These are phyloP conservation scores for Colletotrichum brevisporum DNA, from an alignment of 2,329 filamentous ascomycete species.

Conservation along the genomic window DNA sequence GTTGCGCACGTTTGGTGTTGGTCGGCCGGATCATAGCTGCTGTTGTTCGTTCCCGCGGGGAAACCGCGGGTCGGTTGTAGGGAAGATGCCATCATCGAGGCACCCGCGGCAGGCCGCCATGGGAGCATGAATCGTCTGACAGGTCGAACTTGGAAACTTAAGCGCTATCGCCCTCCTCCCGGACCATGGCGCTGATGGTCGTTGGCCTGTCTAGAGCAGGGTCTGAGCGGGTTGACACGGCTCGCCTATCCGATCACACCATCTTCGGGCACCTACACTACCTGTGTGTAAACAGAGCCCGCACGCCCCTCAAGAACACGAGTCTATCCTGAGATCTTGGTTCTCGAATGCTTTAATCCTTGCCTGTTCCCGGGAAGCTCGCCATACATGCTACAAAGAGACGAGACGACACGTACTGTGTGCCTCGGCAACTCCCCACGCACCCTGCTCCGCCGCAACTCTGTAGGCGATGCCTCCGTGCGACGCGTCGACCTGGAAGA, in stretches of 20 bases:
- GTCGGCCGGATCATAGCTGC: background rate
- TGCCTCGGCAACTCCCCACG: background rate
- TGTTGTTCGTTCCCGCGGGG: background rate
- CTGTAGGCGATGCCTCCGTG: background rate
- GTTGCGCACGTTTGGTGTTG: background rate
- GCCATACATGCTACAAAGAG: background rate
- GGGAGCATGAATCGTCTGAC: slow-evolving; percentile 2
- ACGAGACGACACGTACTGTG: background rate
- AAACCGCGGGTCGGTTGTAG: background rate
- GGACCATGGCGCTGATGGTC: slow-evolving; percentile 2
- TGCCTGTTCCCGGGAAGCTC: background rate
- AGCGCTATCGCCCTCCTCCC: slow-evolving; percentile 5
- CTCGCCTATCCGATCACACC: slow-evolving; percentile 31
- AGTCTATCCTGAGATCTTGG: background rate
- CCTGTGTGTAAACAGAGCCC: background rate
- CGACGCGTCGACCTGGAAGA: background rate
- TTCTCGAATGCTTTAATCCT: background rate
- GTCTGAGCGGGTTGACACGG: slow-evolving; percentile 18
- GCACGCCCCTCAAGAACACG: background rate
- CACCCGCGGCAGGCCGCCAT: slow-evolving; percentile 6
- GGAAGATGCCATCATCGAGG: slow-evolving; percentile 17
- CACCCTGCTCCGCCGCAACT: too few relatives aligned
- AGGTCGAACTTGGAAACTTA: slow-evolving; percentile 11
- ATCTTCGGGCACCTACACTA: background rate
- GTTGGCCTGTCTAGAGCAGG: slow-evolving; percentile 1